phyloP scores from a whole-genome alignment of 2,329 filamentous ascomycete species.

The Ophiobolus disseminans region DNA sequence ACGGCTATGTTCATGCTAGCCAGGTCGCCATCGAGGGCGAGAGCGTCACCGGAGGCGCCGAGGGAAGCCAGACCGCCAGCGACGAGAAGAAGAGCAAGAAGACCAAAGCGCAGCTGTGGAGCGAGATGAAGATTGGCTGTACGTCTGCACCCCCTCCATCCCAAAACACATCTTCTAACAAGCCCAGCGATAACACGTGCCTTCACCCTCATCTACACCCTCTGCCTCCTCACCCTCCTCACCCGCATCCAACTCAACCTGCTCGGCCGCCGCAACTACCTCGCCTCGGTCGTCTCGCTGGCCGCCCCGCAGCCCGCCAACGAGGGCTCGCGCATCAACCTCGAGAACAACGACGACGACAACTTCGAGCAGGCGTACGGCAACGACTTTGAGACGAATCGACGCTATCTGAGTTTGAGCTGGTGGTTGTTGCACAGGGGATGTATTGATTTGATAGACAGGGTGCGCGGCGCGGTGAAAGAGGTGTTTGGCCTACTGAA shows the following conservation, averaged over 20 bases:
- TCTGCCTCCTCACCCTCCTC: constrained; percentile 86
- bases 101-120: constrained; percentile 94
- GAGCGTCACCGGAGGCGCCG: constrained; percentile 50
- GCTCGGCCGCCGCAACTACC: constrained; percentile 90
- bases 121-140: constrained; percentile 96
- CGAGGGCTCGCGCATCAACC: constrained; percentile 76
- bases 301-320: constrained; percentile 71
- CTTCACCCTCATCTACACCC: constrained; percentile 90
- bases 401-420: constrained; percentile 92
- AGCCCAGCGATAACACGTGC: constrained; percentile 81
- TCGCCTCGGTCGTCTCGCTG: constrained; percentile 91
- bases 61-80: constrained; percentile 51
- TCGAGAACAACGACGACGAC: constrained; percentile 94
- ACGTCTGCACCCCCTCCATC: constrained; percentile 48
- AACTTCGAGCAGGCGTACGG: constrained; percentile 81
- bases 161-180: no score
- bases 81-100: constrained; percentile 66
- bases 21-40: constrained; percentile 65
- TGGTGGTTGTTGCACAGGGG: constrained; percentile 97
- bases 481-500: constrained; percentile 90
- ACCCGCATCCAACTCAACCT: constrained; percentile 97
- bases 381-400: constrained; percentile 94
- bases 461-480: constrained; percentile 83
- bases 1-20: constrained; percentile 83
- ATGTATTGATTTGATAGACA: constrained; percentile 81